Percentiles rank a stretch among this genome's conserved stretches.
phyloP scores from a whole-genome alignment of 768 basidiomycete species.

The Phylloporus rhodoxanthus region DNA sequence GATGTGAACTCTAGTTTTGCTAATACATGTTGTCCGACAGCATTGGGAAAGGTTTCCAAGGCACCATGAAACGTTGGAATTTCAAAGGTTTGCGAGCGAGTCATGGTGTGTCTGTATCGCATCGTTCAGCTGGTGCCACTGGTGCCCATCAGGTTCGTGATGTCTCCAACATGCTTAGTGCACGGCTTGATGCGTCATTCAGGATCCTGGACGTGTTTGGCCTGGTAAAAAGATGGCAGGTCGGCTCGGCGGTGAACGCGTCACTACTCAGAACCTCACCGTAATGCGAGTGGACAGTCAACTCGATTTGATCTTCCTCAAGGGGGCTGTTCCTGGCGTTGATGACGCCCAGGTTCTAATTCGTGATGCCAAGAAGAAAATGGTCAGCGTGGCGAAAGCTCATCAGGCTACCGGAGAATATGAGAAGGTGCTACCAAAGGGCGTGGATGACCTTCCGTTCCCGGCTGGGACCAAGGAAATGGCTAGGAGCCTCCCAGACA shows the following conservation, averaged over 20 bases:
- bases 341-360: conserved; percentile 85
- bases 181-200: conserved; percentile 5
- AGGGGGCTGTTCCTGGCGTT: conserved; percentile 85
- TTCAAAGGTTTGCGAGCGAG: conserved; percentile 88
- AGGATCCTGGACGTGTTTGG: conserved; percentile 95
- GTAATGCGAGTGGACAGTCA: conserved; percentile 83
- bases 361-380: conserved; percentile 85
- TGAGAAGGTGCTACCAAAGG: conserved; percentile 75
- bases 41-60: conserved; percentile 95
- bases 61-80: conserved; percentile 94
- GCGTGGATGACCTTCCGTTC: conserved; percentile 83
- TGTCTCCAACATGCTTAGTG: not conserved
- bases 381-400: conserved; percentile 53
- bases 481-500: conserved; percentile 57
- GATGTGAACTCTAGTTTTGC: not conserved
- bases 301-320: conserved; percentile 85
- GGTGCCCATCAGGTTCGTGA: conserved; percentile 85
- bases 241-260: conserved; percentile 76
- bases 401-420: conserved; percentile 67
- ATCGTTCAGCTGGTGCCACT: conserved; percentile 88
- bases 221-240: conserved; percentile 99
- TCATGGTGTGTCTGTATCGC: conserved; percentile 94
- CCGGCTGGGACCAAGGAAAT: conserved; percentile 82
- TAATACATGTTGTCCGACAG: conserved; percentile 37
- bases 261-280: conserved; percentile 81